A percentile compares a stretch with the other conserved stretches of the same genome.
Conservation (phyloP, 176 grass and related monocot species). For the Carex parvula region DNA sequence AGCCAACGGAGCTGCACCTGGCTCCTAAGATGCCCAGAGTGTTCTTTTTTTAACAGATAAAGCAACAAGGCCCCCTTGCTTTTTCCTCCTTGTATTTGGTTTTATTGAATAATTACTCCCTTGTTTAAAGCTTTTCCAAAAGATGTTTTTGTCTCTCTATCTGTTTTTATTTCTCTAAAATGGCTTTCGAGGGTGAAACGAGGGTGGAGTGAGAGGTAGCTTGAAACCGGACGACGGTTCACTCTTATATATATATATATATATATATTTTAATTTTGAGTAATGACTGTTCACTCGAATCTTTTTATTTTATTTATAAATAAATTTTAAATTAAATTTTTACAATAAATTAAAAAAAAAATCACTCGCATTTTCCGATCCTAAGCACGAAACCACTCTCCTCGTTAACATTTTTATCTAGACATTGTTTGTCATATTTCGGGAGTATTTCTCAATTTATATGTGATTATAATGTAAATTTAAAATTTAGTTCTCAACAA, state of each 20-base stretch:
- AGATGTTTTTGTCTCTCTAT: neutral
- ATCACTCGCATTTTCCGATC: too few relatives aligned
- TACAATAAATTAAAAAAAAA: too few relatives aligned
- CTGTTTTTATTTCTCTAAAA: neutral
- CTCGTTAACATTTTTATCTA: too few relatives aligned
- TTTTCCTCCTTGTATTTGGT: neutral
- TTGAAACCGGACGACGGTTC: neutral
- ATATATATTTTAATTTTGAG: too few relatives aligned
- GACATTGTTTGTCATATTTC: too few relatives aligned
- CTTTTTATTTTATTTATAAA: neutral
- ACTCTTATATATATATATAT: neutral
- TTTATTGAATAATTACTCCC: neutral
- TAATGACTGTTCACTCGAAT: neutral
- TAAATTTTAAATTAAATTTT: neutral
- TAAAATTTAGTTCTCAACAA: too few relatives aligned
- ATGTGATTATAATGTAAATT: too few relatives aligned
- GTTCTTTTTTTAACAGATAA: neutral
- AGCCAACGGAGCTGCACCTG: neutral
- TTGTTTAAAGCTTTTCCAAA: neutral
- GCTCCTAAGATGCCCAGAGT: neutral
- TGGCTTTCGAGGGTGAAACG: too few relatives aligned
- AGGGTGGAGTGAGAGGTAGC: neutral
- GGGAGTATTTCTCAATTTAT: too few relatives aligned
- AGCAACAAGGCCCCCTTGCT: neutral
- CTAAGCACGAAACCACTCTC: too few relatives aligned